Evolutionary conservation across 139 green algal species (phyloP), one percentile per base, ranked within the genome.

Genomic region (Tetraselmis chui): DNA sequence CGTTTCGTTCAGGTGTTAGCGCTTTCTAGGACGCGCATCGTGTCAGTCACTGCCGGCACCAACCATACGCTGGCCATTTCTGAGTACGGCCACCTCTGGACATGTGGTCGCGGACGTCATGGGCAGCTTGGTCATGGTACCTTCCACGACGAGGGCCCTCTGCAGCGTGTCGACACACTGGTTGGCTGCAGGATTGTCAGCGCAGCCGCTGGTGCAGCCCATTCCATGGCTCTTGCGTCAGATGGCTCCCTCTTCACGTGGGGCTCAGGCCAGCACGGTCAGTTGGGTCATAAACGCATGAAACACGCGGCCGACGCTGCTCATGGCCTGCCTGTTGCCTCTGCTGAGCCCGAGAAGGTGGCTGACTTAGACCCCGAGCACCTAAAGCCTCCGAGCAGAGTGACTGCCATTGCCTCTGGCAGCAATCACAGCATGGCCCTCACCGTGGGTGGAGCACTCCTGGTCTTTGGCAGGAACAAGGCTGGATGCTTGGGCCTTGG

Each of bases 201-300:
- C 1, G 89, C 87, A 1, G 92, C 91, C 2, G 92, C 91, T 22
- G 94, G 94, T 5, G 78, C 78, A 0, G 67, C 82, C 1, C 94
- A 97, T 83, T 94, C 89, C 5, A 85, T 97, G 80, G 92, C 91
- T 2, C 87, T 97, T 29, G 90, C 90, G 0, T 85, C 86, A 28
- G 91, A 96, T 77, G 94, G 94, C 26, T 92, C 87, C 26, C 85
- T 97, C 0, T 97, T 91, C 85, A 93, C 91, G 0, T 97, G 93
- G 93, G 92, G 92, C 23, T 83, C 83, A 30, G 45, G 45, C 45
- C 45, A 59, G 28, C 25, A 32, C 22, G 77, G 77, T 5, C 77
- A 80, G 77, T 29, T 80, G 27, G 77, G 77, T 29, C 77, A 80
- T 22, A 30, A 79, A 11, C 28, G 28, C 77, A 32, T 28, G 77